phyloP scores from a whole-genome alignment of 164 flowering plant species.

The Cinnamomum chago region DNA sequence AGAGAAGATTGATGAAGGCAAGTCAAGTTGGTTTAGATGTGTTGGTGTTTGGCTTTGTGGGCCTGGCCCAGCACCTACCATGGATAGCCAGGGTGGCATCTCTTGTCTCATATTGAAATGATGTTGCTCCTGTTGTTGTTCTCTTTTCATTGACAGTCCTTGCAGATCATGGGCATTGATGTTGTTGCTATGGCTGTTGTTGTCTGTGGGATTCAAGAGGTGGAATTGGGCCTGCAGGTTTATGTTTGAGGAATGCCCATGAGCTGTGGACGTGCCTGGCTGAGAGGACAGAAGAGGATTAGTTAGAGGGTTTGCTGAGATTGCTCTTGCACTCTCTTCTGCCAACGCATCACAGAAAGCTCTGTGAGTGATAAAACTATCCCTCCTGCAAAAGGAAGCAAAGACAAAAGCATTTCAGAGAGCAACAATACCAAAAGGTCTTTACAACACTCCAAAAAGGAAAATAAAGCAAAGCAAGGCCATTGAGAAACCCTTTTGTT shows the following conservation, averaged over 20 bases:
- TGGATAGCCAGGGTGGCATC: slow-evolving; percentile 63
- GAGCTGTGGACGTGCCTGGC: slow-evolving; percentile 12
- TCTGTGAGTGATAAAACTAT: slow-evolving; percentile 93
- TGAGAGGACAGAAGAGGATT: slow-evolving; percentile 27
- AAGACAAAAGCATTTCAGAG: background rate
- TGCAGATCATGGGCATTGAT: slow-evolving; percentile 21
- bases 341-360: slow-evolving; percentile 96
- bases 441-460: background rate
- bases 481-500: background rate
- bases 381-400: slow-evolving; percentile 57
- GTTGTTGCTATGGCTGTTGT: slow-evolving; percentile 8
- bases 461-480: background rate
- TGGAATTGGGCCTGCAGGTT: slow-evolving; percentile 28
- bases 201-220: background rate
- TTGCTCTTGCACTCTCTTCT: slow-evolving; percentile 74
- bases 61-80: slow-evolving; percentile 17
- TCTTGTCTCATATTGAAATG: slow-evolving; percentile 25
- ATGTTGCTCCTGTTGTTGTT: slow-evolving; percentile 26
- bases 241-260: slow-evolving; percentile 7
- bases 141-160: slow-evolving; percentile 44
- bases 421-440: background rate
- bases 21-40: slow-evolving; percentile 13
- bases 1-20: slow-evolving; percentile 30
- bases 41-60: slow-evolving; percentile 7
- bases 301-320: slow-evolving; percentile 12